These are phyloP conservation scores for Begonia loranthoides DNA, from an alignment of 306 rosid genomes.

Conservation along the genomic window DNA sequence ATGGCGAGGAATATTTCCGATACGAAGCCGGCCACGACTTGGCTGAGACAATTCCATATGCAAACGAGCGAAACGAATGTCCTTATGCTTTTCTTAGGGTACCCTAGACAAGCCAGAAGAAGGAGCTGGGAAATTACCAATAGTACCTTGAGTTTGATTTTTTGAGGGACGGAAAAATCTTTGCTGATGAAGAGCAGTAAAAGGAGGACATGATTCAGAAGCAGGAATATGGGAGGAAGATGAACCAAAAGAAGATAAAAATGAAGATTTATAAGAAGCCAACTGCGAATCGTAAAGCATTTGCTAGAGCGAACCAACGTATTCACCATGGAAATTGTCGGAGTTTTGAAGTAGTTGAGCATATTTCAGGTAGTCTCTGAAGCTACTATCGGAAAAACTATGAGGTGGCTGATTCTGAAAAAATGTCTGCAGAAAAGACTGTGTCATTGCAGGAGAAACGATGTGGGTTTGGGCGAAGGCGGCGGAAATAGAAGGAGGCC, in stretches of 20 bases:
- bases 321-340: slow-evolving; percentile 31
- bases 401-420: slow-evolving; percentile 8
- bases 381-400: neutral
- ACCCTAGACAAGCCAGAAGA: no score
- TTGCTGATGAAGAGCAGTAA: slow-evolving; percentile 33
- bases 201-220: slow-evolving; percentile 59
- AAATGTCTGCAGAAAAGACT: slow-evolving; percentile 5
- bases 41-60: no score
- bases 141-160: slow-evolving; percentile 14
- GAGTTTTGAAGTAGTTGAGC: slow-evolving; percentile 57
- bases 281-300: slow-evolving; percentile 43
- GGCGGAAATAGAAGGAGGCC: neutral
- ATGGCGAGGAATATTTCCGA: no score
- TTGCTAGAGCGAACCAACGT: slow-evolving; percentile 36
- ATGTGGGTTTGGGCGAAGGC: neutral
- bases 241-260: slow-evolving; percentile 17
- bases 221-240: slow-evolving; percentile 17
- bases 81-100: no score
- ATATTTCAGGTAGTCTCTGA: slow-evolving; percentile 53
- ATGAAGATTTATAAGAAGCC: slow-evolving; percentile 29
- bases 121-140: slow-evolving; percentile 22
- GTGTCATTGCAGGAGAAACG: neutral
- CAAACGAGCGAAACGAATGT: no score
- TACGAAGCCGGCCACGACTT: no score
- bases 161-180: slow-evolving; percentile 28